Percentiles rank a stretch among this genome's conserved stretches.
These are phyloP conservation scores for Cladophialophora psammophila DNA, from an alignment of 2,329 filamentous ascomycete genomes.

Conservation along the genomic window DNA sequence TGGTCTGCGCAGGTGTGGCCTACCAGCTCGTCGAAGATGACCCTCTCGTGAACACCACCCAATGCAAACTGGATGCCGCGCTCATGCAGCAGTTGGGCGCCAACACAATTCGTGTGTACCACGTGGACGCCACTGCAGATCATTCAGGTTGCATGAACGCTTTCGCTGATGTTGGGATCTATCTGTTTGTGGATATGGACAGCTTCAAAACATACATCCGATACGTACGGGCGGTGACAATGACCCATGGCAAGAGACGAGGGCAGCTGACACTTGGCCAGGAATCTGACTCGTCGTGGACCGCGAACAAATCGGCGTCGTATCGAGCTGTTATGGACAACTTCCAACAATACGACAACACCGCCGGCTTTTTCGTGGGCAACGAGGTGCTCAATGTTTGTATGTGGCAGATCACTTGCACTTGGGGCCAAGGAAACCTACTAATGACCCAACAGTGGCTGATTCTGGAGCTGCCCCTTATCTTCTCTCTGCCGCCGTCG, in stretches of 20 bases:
- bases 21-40: slow-evolving; percentile 74
- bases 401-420: slow-evolving; percentile 32
- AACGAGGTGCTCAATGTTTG: slow-evolving; percentile 78
- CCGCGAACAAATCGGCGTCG: slow-evolving; percentile 70
- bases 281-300: slow-evolving; percentile 72
- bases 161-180: slow-evolving; percentile 81
- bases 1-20: slow-evolving; percentile 67
- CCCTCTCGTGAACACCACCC: slow-evolving; percentile 75
- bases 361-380: slow-evolving; percentile 83
- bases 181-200: slow-evolving; percentile 81
- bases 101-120: slow-evolving; percentile 87
- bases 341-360: slow-evolving; percentile 79
- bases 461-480: slow-evolving; percentile 75
- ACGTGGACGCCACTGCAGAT: slow-evolving; percentile 74
- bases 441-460: slow-evolving; percentile 46
- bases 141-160: slow-evolving; percentile 83
- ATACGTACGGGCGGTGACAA: slow-evolving; percentile 44
- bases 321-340: slow-evolving; percentile 78
- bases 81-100: slow-evolving; percentile 82
- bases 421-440: background rate
- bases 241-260: slow-evolving; percentile 7
- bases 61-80: slow-evolving; percentile 76
- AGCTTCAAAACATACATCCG: slow-evolving; percentile 56
- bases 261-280: slow-evolving; percentile 18
- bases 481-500: slow-evolving; percentile 80